Percentiles rank a stretch among this genome's conserved stretches.
Conservation (phyloP, 345 rosid species). For the Noccaea bulbosa region DNA sequence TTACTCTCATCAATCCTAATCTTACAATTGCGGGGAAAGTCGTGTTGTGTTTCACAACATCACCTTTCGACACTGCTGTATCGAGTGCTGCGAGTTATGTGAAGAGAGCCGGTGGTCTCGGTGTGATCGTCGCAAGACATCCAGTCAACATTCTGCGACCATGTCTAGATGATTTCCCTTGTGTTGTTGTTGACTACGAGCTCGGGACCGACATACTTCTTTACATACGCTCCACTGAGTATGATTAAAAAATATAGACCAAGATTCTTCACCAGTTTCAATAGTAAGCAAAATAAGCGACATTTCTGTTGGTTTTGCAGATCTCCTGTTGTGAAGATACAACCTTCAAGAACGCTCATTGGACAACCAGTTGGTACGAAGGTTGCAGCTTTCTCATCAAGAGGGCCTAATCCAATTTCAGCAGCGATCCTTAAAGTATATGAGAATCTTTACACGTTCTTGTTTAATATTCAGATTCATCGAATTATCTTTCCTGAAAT, state of each 20-base stretch:
- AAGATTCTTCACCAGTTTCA: not conserved
- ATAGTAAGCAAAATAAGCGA: not conserved
- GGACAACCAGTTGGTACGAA: slow-evolving; percentile 41
- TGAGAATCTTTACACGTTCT: not conserved
- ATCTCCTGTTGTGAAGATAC: slow-evolving; percentile 29
- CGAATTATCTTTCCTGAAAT: not conserved
- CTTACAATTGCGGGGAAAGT: slow-evolving; percentile 38
- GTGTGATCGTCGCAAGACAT: slow-evolving; percentile 44
- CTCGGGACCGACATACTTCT: slow-evolving; percentile 45
- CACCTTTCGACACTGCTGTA: slow-evolving; percentile 19
- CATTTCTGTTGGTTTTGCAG: not conserved
- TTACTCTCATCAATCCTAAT: slow-evolving; percentile 17
- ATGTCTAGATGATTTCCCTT: slow-evolving; percentile 47
- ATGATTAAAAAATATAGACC: not conserved
- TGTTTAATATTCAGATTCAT: too few relatives aligned
- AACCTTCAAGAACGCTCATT: slow-evolving; percentile 27
- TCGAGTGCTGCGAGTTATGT: slow-evolving; percentile 38
- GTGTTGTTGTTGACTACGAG: slow-evolving; percentile 47
- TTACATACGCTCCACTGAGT: slow-evolving; percentile 49
- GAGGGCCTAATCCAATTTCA: slow-evolving; percentile 28
- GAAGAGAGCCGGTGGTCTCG: slow-evolving; percentile 51
- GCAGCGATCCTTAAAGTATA: slow-evolving; percentile 39
- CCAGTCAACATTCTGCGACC: slow-evolving; percentile 34
- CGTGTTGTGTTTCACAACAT: slow-evolving; percentile 43
- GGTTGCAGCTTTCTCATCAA: slow-evolving; percentile 36